phyloP scores from a whole-genome alignment of 306 rosid species.

The Purshia tridentata region DNA sequence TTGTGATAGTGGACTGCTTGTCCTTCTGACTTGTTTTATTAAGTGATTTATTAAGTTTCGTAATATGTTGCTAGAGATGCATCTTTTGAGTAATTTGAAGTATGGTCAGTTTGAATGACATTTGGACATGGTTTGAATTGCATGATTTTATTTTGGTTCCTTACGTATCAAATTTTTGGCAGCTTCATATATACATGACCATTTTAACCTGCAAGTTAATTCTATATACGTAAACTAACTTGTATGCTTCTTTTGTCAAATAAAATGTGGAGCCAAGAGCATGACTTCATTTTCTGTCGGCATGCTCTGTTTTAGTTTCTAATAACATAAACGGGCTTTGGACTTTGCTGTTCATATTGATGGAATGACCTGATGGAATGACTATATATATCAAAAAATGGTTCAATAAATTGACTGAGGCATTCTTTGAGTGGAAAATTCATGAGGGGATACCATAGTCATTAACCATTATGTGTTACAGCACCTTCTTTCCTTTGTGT shows the following conservation, averaged over 20 bases:
- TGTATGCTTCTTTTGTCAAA: neutral
- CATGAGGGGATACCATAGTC: neutral
- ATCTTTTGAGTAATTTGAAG: neutral
- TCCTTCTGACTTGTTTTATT: neutral
- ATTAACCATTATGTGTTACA: neutral
- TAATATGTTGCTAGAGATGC: neutral
- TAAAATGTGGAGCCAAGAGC: neutral
- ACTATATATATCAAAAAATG: neutral
- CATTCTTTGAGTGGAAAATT: neutral
- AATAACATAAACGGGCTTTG: neutral
- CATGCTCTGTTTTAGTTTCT: neutral
- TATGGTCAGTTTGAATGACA: neutral
- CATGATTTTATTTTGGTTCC: neutral
- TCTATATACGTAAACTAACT: no score
- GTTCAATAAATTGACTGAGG: neutral
- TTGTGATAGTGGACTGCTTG: no score
- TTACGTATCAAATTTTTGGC: neutral
- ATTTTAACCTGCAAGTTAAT: neutral
- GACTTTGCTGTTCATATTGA: neutral
- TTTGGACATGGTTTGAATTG: conserved; percentile 7
- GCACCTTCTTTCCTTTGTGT: neutral
- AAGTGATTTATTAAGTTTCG: neutral
- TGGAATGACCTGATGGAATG: neutral
- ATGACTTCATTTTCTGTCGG: neutral
- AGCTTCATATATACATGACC: neutral